A percentile compares a stretch with the other conserved stretches of the same genome.
phyloP scores from a whole-genome alignment of 306 rosid species.

The Vicia sativa region DNA sequence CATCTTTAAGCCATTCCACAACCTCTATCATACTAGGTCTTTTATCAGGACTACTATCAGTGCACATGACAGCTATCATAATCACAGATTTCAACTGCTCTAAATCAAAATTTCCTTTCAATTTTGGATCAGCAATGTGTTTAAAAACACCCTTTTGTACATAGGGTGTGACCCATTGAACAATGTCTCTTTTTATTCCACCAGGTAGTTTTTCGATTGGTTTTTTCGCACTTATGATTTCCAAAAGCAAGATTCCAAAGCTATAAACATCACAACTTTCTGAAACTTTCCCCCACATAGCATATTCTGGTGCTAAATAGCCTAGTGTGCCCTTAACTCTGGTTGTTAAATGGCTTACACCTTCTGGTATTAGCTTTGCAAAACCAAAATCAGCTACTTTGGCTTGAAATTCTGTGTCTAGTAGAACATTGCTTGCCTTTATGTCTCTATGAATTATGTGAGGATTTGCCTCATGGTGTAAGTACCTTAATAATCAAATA shows the following conservation, averaged over 20 bases:
- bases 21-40: constrained; percentile 70
- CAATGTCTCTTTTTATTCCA: constrained; percentile 80
- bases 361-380: constrained; percentile 85
- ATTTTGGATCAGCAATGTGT: constrained; percentile 62
- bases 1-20: constrained; percentile 60
- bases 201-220: constrained; percentile 85
- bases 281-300: constrained; percentile 94
- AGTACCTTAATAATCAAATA: constrained; percentile 53
- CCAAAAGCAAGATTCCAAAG: constrained; percentile 82
- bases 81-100: constrained; percentile 55
- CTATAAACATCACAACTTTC: constrained; percentile 87
- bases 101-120: constrained; percentile 57
- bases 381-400: constrained; percentile 95
- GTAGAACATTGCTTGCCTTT: constrained; percentile 86
- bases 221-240: constrained; percentile 67
- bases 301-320: constrained; percentile 92
- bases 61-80: constrained; percentile 61
- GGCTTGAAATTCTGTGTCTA: constrained; percentile 69
- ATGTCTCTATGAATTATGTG: constrained; percentile 90
- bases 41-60: constrained; percentile 54
- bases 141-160: constrained; percentile 56
- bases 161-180: constrained; percentile 78
- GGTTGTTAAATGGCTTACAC: constrained; percentile 80
- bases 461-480: constrained; percentile 79
- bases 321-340: constrained; percentile 92